These are phyloP conservation scores for Mesembryanthemum crystallinum DNA, from an alignment of 148 eudicot species.

Conservation along the genomic window DNA sequence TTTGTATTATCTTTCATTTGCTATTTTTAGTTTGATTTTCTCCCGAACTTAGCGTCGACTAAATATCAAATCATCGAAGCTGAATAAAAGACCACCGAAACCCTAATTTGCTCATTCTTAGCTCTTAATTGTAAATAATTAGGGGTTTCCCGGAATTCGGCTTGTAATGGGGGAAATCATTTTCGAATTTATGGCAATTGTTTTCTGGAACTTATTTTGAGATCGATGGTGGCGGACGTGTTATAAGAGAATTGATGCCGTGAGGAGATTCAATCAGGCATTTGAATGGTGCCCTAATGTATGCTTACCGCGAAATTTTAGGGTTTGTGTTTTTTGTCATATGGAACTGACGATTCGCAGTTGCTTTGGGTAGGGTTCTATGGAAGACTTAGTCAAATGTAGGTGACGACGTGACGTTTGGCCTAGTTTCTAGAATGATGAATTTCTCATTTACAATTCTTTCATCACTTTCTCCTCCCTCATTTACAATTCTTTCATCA, in stretches of 20 bases:
- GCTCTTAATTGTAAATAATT: background rate
- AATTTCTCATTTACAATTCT: too few relatives aligned
- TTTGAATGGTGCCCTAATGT: background rate
- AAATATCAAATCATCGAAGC: conserved; percentile 1
- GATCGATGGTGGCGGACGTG: background rate
- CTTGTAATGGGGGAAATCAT: background rate
- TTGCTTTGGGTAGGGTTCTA: background rate
- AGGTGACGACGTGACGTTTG: too few relatives aligned
- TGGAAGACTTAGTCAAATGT: too few relatives aligned
- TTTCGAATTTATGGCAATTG: background rate
- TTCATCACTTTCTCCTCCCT: too few relatives aligned
- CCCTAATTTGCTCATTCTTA: conserved; percentile 3
- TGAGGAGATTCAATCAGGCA: background rate
- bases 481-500: too few relatives aligned
- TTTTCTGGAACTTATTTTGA: background rate
- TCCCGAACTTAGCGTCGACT: background rate
- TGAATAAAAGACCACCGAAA: background rate
- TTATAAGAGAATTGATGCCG: background rate
- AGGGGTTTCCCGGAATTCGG: background rate
- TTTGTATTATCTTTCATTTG: background rate
- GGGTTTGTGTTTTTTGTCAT: conserved; percentile 9
- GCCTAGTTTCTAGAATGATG: too few relatives aligned
- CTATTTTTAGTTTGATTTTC: conserved; percentile 14
- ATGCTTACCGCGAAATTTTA: background rate
- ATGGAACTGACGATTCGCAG: background rate